A percentile compares a stretch with the other conserved stretches of the same genome.
These are phyloP conservation scores for Didymella pinodella DNA, from an alignment of 2,329 filamentous ascomycete genomes.

Conservation along the genomic window DNA sequence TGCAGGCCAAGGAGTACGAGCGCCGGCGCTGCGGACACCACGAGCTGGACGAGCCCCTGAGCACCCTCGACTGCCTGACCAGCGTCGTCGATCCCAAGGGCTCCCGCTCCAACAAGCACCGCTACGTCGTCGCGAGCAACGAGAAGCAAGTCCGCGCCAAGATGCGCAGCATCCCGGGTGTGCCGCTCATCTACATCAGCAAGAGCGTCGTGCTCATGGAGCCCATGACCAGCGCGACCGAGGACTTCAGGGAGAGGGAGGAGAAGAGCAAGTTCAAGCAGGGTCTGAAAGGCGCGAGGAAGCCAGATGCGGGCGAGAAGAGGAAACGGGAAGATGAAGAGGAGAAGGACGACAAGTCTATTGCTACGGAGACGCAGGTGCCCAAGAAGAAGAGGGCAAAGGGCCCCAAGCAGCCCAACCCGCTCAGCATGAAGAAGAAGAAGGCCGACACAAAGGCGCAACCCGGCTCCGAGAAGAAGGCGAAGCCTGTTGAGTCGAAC, in stretches of 20 bases:
- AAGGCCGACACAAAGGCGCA: constrained; percentile 58
- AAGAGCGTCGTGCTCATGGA: constrained; percentile 81
- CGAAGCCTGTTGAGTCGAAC: constrained; percentile 21
- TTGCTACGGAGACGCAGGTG: constrained; percentile 30
- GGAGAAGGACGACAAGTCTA: constrained; percentile 46
- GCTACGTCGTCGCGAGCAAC: constrained; percentile 80
- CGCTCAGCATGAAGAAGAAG: constrained; percentile 73
- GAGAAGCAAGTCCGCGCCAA: constrained; percentile 68
- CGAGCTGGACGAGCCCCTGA: constrained; percentile 74
- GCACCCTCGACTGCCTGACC: constrained; percentile 72
- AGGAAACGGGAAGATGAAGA: constrained; percentile 59
- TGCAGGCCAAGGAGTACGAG: constrained; percentile 77
- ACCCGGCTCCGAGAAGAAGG: constrained; percentile 26
- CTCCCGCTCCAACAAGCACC: constrained; percentile 75
- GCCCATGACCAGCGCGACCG: constrained; percentile 75
- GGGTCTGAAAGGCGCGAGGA: constrained; percentile 65
- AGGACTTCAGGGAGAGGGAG: constrained; percentile 68
- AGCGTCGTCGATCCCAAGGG: constrained; percentile 81
- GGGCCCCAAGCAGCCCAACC: constrained; percentile 74
- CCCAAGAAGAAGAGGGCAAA: constrained; percentile 62
- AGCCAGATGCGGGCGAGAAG: constrained; percentile 41
- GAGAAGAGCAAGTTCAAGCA: constrained; percentile 78
- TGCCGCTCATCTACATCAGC: constrained; percentile 80
- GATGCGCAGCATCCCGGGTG: constrained; percentile 73
- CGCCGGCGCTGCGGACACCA: constrained; percentile 81